phyloP scores from a whole-genome alignment of 129 eudicot genomes.

The Glebionis coronaria region DNA sequence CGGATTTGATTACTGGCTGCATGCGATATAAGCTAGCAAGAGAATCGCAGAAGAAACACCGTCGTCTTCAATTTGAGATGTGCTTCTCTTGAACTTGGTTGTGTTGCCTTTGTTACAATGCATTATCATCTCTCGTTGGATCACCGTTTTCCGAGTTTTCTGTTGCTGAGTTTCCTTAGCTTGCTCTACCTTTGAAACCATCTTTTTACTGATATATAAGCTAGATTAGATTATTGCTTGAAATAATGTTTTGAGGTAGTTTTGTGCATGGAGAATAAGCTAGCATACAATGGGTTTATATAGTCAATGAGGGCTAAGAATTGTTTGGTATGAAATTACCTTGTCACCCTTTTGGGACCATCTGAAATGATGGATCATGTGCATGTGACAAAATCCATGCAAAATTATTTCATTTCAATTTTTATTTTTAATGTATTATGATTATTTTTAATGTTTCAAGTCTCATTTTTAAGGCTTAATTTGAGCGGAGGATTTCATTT shows the following conservation, averaged over 20 bases:
- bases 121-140: slow-evolving; percentile 35
- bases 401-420: slow-evolving; percentile 17
- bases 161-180: slow-evolving; percentile 33
- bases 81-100: slow-evolving; percentile 78
- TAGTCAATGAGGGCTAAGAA: slow-evolving; percentile 23
- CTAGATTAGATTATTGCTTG: background rate
- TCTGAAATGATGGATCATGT: slow-evolving; percentile 30
- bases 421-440: slow-evolving; percentile 17
- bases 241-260: slow-evolving; percentile 1
- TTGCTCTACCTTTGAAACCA: slow-evolving; percentile 50
- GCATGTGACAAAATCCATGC: slow-evolving; percentile 21
- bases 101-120: slow-evolving; percentile 77
- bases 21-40: slow-evolving; percentile 73
- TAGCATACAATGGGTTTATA: slow-evolving; percentile 19
- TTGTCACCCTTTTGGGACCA: slow-evolving; percentile 27
- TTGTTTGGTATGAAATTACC: slow-evolving; percentile 8
- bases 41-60: slow-evolving; percentile 76
- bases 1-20: slow-evolving; percentile 27
- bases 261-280: slow-evolving; percentile 26
- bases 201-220: slow-evolving; percentile 18
- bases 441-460: background rate
- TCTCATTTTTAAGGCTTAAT: background rate
- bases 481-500: background rate
- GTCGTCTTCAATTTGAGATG: slow-evolving; percentile 65
- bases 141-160: slow-evolving; percentile 35